These are phyloP conservation scores for Solanum habrochaites DNA, from an alignment of 257 asterid species.

Conservation along the genomic window DNA sequence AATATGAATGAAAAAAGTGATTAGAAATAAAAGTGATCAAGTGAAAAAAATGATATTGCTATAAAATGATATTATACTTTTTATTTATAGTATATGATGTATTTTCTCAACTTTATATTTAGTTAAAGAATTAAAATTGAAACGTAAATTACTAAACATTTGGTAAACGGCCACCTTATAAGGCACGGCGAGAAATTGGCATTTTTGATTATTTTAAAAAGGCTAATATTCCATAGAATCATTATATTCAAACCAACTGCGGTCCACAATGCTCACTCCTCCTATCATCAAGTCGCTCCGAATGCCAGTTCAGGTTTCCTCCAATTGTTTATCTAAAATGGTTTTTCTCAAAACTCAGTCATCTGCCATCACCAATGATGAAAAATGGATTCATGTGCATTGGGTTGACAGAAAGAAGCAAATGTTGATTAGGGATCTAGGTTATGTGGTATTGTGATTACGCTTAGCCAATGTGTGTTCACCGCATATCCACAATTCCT, in stretches of 20 bases:
- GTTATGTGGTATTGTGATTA: not conserved
- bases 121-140: too few species aligned
- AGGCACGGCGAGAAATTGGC: not conserved
- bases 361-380: not conserved
- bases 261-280: slow-evolving; percentile 1
- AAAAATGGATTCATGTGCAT: not conserved
- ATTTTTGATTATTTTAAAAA: not conserved
- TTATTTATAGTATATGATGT: too few species aligned
- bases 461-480: not conserved
- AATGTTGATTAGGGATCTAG: not conserved
- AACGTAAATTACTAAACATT: not conserved
- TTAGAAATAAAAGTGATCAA: too few species aligned
- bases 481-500: not conserved
- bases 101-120: too few species aligned
- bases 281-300: not conserved
- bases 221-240: not conserved
- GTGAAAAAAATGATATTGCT: too few species aligned
- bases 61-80: too few species aligned
- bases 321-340: slow-evolving; percentile 2
- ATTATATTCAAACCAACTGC: slow-evolving; percentile 1
- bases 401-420: not conserved
- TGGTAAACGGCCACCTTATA: not conserved
- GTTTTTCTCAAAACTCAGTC: not conserved
- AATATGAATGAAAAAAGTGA: too few species aligned
- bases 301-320: not conserved